Evolutionary conservation across 495 filamentous ascomycete genomes (phyloP), one percentile per base, ranked within the genome.

Genomic region (Neurospora cerealis): DNA sequence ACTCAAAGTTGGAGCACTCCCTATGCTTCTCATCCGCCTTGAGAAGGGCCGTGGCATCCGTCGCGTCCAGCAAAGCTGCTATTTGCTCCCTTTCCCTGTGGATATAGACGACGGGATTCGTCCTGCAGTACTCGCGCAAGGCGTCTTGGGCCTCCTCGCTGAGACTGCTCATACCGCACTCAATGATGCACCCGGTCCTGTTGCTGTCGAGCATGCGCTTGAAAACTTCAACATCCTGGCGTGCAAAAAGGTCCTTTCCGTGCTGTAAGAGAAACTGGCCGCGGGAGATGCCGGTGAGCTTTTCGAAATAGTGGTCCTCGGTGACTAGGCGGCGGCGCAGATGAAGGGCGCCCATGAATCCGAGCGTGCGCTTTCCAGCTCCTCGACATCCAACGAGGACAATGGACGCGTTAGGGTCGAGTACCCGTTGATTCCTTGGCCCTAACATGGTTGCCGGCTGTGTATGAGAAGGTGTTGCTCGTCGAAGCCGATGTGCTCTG

Each of bases 1-100:
- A 94, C 78, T 94, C 92, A 44, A 92, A 88, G 77, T 94, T 94
- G 9, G 92, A 92, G 80, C 91, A 94, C 19, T 83, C 83, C 71
- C 90, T 84, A 79, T 91, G 86, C 69, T 83, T 79, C 32, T 87
- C 82, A 78, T 85, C 84, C 28, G 78, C 90, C 81, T 78, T 84
- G 77, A 78, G 87, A 78, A 80, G 85, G 81, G 74, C 91, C 76
- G 74, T 89, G 77, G 75, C 86, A 42, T 92, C 87, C 32, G 86
- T 84, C 19, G 89, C 79, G 10, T 89, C 86, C n/a, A 94, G 80
- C 39, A 93, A 81, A n/a, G 83, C 82, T 44, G 88, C 87, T 44
- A 95, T 88, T 66, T 89, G 88, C 70, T 89, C 85, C 76, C 88
- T 88, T 75, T 93, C 91, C 34, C 93, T 87, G 46, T 92, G 84